Evolutionary conservation across 2,329 filamentous ascomycete species (phyloP), one percentile per base, ranked within the genome.

Genomic region (Falciphora oryzae): DNA sequence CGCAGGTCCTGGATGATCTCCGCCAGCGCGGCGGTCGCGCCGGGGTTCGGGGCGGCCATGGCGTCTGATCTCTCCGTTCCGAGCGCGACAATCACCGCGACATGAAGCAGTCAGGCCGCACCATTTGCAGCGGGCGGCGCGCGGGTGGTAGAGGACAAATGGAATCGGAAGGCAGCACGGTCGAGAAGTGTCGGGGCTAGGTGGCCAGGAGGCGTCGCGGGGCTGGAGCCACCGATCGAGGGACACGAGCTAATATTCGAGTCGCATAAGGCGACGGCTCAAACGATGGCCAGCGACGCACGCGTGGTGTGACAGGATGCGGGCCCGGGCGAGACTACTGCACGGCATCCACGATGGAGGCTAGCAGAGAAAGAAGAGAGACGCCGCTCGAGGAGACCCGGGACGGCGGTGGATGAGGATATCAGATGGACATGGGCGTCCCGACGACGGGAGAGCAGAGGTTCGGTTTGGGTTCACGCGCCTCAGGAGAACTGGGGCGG

Each of bases 1-100:
- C 80, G 81, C 44, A 86, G 77, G 67, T 85, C 84, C 67, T 82
- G 81, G 18, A 81, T 79, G 67, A 85, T 79, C 10, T 63, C 62
- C 22, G 35, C 31, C 62, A 63, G 62, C 57, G 62, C 62, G 56
- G 62, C 57, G 27, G 57, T 59, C 28, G 62, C 62, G 62, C 31
- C 27, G 3, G 62, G 32, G 35, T 38, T 63, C 10, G 62, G 57
- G 27, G 62, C 27, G 28, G 62, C 35, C 62, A 63, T 63, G 32
- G 31, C 31, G 57, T 32, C 44, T 27, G 57, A 29, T n/a, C 31
- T 22, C 28, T 59, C 56, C 57, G 56, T 59, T 32, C 31, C 27
- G 35, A 32, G 25, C 58, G 62, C 62, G 28, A 63, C 32, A 50
- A 53, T 59, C 57, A 63, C 62, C 62, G 57, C 16, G 35, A 44